These are phyloP conservation scores for Didymellaceae sp. DNA, from an alignment of 2,329 filamentous ascomycete genomes.

Conservation along the genomic window DNA sequence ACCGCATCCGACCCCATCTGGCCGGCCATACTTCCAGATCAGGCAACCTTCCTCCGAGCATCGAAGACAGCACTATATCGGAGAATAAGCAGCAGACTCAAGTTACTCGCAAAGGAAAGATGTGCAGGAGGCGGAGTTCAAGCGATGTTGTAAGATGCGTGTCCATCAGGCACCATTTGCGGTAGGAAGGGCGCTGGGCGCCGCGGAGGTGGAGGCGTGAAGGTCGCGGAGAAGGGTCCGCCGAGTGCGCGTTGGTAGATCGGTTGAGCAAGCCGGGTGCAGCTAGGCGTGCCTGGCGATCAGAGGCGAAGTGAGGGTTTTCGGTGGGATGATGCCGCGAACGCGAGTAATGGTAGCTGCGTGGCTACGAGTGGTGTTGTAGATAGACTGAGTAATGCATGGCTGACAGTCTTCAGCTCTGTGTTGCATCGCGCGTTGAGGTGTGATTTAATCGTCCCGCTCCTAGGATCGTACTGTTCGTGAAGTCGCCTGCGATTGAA, in stretches of 20 bases:
- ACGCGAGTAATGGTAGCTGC: not conserved
- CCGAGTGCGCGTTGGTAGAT: not conserved
- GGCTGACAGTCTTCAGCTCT: too few relatives aligned
- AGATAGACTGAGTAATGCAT: not conserved
- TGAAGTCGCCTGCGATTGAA: too few relatives aligned
- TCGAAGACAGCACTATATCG: conserved; percentile 17
- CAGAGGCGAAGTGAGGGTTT: conserved; percentile 3
- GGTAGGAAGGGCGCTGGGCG: conserved; percentile 8
- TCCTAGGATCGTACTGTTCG: too few relatives aligned
- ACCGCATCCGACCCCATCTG: not conserved
- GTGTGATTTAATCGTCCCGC: not conserved
- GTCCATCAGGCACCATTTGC: conserved; percentile 8
- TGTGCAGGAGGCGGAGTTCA: conserved; percentile 7
- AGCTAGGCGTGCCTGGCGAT: conserved; percentile 7
- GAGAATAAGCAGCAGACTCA: conserved; percentile 4
- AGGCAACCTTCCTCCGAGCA: conserved; percentile 10
- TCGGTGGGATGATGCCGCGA: conserved; percentile 1
- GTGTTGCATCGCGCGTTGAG: too few relatives aligned
- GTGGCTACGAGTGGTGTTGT: not conserved
- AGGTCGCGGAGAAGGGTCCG: conserved; percentile 4
- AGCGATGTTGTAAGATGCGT: not conserved
- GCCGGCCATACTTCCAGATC: conserved; percentile 9
- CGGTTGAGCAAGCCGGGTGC: not conserved
- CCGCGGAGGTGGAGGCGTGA: not conserved
- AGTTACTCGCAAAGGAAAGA: conserved; percentile 6